Evolutionary conservation across 108 stramenopile species (phyloP), one percentile per base, ranked within the genome.

Genomic region (Nitzschia palea): DNA sequence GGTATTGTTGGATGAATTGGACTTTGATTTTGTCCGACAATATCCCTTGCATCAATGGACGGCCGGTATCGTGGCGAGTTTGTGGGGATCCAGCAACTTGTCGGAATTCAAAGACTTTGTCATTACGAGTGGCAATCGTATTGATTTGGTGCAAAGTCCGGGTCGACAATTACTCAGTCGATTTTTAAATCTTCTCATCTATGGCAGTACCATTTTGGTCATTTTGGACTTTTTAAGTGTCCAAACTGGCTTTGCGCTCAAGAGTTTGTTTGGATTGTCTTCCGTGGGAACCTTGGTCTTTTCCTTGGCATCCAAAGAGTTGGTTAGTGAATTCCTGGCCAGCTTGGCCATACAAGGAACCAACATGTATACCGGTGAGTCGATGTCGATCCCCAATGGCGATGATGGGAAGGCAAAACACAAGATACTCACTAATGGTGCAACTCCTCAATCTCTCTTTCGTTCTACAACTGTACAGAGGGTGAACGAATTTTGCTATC

Each of bases 401-500:
- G n/a, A n/a, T n/a, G n/a, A n/a, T n/a, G n/a, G n/a, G n/a, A n/a
- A n/a, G n/a, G n/a, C n/a, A n/a, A n/a, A n/a, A n/a, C n/a, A n/a
- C n/a, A n/a, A n/a, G n/a, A n/a, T n/a, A n/a, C n/a, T n/a, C n/a
- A n/a, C n/a, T n/a, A n/a, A n/a, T n/a, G n/a, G n/a, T n/a, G n/a
- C n/a, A n/a, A n/a, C n/a, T n/a, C n/a, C n/a, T n/a, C n/a, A n/a
- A n/a, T n/a, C n/a, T n/a, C n/a, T n/a, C n/a, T n/a, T n/a, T n/a
- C n/a, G n/a, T n/a, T n/a, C n/a, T 18, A 48, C 47, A 48, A 20
- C 47, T 18, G 8, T 10, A 67, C 48, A 44, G 80, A 81, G 8
- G 87, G 87, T 0, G 87, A 88, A 57, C 25, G 27, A 22, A 74
- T 88, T 23, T 26, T 61, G 28, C 55, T 88, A 26, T 80, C 82